Evolutionary conservation across 768 basidiomycete species (phyloP), one percentile per base, ranked within the genome.

Genomic region (Mycena metata): DNA sequence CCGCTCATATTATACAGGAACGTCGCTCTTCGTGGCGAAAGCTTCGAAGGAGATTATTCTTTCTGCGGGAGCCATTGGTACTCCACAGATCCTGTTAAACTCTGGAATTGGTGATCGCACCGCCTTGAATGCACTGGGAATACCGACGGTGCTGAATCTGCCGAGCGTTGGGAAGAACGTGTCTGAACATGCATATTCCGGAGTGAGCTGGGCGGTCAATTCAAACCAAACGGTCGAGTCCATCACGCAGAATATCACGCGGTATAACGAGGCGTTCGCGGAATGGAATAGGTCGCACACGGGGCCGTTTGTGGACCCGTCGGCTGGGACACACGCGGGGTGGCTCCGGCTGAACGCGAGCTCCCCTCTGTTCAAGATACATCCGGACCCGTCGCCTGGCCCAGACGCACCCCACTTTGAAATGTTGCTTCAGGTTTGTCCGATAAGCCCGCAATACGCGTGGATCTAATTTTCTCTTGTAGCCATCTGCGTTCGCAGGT

Each of bases 231-330:
- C n/a, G 46, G 19, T 47, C 46, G 46, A 47, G n/a, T 47, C 46
- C 21, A 47, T 47, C 46, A 47, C n/a, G 46, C 46, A 47, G 46
- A 47, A 47, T 23, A 23, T 23, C 46, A 47, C 46, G n/a, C 46
- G 46, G 46, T 47, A 9, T 47, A 47, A 47, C 46, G 46, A 47
- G 46, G 46, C 46, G 46, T 47, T 47, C 46, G 46, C n/a, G 46
- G 46, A 47, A 23, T 47, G 46, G 46, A 47, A 47, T 23, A 47
- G 10, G 46, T 47, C 46, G 46, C 46, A 13, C 46, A 47, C 46
- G 46, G 46, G 46, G 49, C 49, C 49, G 24, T 50, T 50, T 50
- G 49, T 50, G 24, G 49, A 50, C 49, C 5, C 49, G 6, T 15
- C 13, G 12, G 3, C 17, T 26, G 49, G 49, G 17, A 50, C 24